phyloP scores from a whole-genome alignment of 1,139 yeast genomes.

The Geotrichum citri-aurantii region DNA sequence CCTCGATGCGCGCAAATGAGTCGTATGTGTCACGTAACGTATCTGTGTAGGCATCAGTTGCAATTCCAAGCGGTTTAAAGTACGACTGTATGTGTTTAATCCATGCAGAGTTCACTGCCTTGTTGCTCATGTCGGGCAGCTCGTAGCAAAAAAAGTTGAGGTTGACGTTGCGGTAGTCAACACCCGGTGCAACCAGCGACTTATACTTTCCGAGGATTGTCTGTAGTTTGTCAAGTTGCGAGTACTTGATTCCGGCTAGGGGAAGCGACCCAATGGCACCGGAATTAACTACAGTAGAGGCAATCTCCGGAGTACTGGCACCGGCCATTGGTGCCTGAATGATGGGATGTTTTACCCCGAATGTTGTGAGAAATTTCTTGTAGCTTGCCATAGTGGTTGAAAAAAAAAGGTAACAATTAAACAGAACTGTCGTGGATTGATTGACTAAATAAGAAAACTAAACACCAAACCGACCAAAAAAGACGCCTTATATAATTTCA shows the following conservation, averaged over 20 bases:
- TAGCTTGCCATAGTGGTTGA: background rate
- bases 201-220: background rate
- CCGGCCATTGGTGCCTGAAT: slow-evolving; percentile 31
- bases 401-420: background rate
- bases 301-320: slow-evolving; percentile 28
- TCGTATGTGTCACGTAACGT: background rate
- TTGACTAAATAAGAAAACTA: background rate
- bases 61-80: background rate
- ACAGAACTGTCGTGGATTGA: background rate
- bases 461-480: background rate
- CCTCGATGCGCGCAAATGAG: background rate
- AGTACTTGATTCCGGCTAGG: background rate
- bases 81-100: background rate
- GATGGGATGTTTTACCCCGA: slow-evolving; percentile 29
- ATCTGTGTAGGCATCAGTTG: background rate
- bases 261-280: slow-evolving; percentile 27
- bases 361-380: slow-evolving; percentile 2
- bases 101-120: background rate
- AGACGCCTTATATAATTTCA: background rate
- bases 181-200: background rate
- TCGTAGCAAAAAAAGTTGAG: background rate
- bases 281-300: slow-evolving; percentile 32
- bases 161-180: slow-evolving; percentile 1
- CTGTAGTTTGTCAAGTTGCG: background rate
- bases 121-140: background rate